Conservation (phyloP, 139 green algal species). For the Asterochloris sp. region DNA sequence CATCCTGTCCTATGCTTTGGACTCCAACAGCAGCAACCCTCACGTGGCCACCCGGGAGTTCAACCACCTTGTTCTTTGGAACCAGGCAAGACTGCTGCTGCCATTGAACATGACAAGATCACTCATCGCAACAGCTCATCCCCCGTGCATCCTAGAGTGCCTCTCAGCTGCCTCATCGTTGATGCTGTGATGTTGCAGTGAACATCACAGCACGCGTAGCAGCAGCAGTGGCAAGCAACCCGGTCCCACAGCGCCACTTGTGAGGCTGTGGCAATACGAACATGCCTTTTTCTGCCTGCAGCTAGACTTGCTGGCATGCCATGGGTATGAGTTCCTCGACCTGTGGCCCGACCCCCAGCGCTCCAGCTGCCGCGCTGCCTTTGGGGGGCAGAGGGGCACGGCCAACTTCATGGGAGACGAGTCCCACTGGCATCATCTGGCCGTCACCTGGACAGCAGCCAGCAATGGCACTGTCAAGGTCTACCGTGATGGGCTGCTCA, state of each 20-base stretch:
- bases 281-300: no score
- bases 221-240: no score
- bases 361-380: conserved; percentile 55
- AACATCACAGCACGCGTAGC: no score
- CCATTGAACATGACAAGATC: no score
- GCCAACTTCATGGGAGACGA: conserved; percentile 54
- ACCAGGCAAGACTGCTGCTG: conserved; percentile 25
- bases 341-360: conserved; percentile 57
- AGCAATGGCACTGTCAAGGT: conserved; percentile 68
- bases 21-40: conserved; percentile 34
- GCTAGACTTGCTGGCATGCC: conserved; percentile 63
- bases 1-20: conserved; percentile 75
- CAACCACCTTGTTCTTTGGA: conserved; percentile 84
- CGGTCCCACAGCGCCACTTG: no score
- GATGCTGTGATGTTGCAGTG: no score
- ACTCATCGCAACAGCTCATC: no score
- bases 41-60: conserved; percentile 47
- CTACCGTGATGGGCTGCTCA: conserved; percentile 77
- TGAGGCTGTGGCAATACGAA: no score
- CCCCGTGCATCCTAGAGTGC: no score
- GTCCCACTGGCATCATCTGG: conserved; percentile 79
- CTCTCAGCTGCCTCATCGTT: no score
- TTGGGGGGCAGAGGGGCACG: conserved; percentile 26
- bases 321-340: conserved; percentile 73
- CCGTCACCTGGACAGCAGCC: conserved; percentile 70